Percentiles rank a stretch among this genome's conserved stretches.
Evolutionary conservation across 345 rosid species (phyloP).

Genomic region (Melaleuca alternifolia): DNA sequence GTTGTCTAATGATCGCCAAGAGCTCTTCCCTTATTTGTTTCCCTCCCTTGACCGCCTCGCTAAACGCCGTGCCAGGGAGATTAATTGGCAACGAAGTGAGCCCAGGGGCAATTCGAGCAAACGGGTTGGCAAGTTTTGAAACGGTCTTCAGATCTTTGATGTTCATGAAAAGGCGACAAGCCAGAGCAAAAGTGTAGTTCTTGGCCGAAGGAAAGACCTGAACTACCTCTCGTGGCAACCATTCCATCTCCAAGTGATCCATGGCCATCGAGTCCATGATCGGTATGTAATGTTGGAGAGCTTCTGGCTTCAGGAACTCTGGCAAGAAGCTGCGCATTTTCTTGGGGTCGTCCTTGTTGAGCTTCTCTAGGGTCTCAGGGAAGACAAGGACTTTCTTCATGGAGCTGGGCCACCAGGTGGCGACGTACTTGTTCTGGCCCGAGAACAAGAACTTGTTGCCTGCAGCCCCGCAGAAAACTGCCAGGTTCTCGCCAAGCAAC

Average conservation of each 20-base stretch:
- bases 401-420: background rate
- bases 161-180: background rate
- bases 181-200: background rate
- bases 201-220: background rate
- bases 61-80: background rate
- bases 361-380: background rate
- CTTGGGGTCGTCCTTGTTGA: background rate
- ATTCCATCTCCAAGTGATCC: background rate
- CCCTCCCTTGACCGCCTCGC: background rate
- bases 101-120: background rate
- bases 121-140: background rate
- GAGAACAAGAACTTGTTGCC: background rate
- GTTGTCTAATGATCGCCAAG: background rate
- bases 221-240: background rate
- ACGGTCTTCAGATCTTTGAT: background rate
- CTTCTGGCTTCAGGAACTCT: background rate
- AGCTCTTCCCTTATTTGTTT: background rate
- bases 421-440: background rate
- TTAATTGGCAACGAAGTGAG: background rate
- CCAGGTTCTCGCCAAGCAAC: background rate
- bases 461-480: background rate
- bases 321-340: background rate
- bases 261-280: background rate
- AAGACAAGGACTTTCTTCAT: background rate
- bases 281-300: background rate